Base-by-base conservation (phyloP, 768 basidiomycete species). In the Tylopilus subfusipes region DNA sequence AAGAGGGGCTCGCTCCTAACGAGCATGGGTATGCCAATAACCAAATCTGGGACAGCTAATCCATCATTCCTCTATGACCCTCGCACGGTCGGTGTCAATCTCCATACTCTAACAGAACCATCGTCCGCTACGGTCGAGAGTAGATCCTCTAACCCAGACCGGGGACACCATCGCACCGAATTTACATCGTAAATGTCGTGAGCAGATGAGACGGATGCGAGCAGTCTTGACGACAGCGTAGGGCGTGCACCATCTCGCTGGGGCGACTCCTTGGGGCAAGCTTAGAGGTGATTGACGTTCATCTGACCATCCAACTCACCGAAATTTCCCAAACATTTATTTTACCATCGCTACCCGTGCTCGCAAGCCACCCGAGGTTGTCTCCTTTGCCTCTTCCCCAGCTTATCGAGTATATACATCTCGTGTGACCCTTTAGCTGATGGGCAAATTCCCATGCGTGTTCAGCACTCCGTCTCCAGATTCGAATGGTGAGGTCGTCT, bases 181-280 rank as follows among this genome's bases (percentile, higher is more conserved):
- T 99, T 98, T 24, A 94, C 80, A 65, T 99, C 97, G 60, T 82
- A 76, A 1, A 92, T 84, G 1, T 82, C 89, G 63, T 99, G 97
- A 1, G 91, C 86, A 12, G 80, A 73, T 18, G 79, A 72, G 3
- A 86, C 57, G 2, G 74, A 74, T 0, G 83, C 83, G 24, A 96
- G 75, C 0, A 91, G 65, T 11, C 53, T 70, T 29, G 70, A 72
- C 30, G 70, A 74, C 43, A 84, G 66, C 12, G 44, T 49, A 8
- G 50, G 21, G 9, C 52, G 55, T 12, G 56, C 52, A 18, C 18
- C 36, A n/a, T 60, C 52, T 18, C 48, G 52, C 24, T 54, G 33
- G 5, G 31, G n/a, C 13, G 58, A 56, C 19, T 66, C 65, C 68
- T 68, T 59, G 19, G 1, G 45, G 10, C 5, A 19, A 45, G 42